Percentiles rank a stretch among this genome's conserved stretches.
Evolutionary conservation across 768 basidiomycete genomes (phyloP).

Genomic region (Lactifluus volemus): DNA sequence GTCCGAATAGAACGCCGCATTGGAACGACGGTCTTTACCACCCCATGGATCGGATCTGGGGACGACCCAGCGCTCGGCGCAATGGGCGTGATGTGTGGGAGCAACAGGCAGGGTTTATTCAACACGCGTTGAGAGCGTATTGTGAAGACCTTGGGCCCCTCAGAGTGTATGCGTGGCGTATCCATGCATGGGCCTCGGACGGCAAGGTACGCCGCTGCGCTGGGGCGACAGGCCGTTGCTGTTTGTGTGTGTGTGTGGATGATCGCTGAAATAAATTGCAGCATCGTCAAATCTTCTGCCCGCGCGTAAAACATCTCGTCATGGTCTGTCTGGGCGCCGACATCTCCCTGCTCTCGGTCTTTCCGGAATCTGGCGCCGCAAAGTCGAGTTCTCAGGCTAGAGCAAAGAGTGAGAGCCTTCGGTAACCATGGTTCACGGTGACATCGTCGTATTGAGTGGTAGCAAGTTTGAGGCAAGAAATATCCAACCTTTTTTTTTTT

Average conservation of each 20-base stretch:
- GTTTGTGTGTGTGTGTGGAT: neutral
- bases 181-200: constrained; percentile 13
- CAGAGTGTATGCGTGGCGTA: neutral
- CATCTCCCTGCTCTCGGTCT: neutral
- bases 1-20: constrained; percentile 13
- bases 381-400: neutral
- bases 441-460: constrained; percentile 9
- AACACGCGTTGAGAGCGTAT: constrained; percentile 2
- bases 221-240: neutral
- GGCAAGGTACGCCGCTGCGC: constrained; percentile 11
- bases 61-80: neutral
- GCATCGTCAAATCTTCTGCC: constrained; percentile 7
- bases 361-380: neutral
- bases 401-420: constrained; percentile 10
- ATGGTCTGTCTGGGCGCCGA: constrained; percentile 19
- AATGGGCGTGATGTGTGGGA: constrained; percentile 5
- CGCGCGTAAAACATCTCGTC: neutral
- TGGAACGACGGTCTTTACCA: neutral
- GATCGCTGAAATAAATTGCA: neutral
- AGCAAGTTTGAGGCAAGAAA: constrained; percentile 5
- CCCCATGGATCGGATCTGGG: neutral
- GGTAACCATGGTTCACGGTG: constrained; percentile 19
- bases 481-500: neutral
- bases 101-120: neutral
- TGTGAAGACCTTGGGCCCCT: neutral